phyloP scores from a whole-genome alignment of 768 basidiomycete genomes.

The Leccinum obscurum region DNA sequence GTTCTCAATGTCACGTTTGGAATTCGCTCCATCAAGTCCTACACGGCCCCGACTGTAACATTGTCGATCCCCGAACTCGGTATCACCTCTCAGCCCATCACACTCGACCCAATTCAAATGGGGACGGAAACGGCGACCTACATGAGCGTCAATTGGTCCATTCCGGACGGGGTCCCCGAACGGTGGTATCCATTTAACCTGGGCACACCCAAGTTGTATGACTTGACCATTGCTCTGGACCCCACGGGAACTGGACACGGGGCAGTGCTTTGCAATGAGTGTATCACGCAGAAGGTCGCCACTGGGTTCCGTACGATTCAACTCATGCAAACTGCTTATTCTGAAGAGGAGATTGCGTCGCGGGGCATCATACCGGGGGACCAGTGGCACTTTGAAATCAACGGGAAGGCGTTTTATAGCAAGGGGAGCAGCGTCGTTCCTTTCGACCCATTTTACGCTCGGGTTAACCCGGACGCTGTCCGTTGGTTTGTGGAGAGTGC shows the following conservation, averaged over 20 bases:
- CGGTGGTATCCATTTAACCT: no score
- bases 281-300: constrained; percentile 41
- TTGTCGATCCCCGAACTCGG: no score
- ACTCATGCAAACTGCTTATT: constrained; percentile 49
- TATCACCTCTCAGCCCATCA: no score
- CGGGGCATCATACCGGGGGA: constrained; percentile 59
- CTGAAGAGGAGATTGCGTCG: constrained; percentile 41
- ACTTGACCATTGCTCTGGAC: constrained; percentile 4
- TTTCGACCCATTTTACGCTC: constrained; percentile 39
- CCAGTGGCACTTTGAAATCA: constrained; percentile 61
- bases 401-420: constrained; percentile 56
- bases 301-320: constrained; percentile 63
- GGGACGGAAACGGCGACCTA: no score
- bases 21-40: no score
- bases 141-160: no score
- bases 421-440: constrained; percentile 58
- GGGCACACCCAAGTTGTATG: no score
- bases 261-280: constrained; percentile 12
- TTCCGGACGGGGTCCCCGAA: no score
- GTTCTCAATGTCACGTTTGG: no score
- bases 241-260: constrained; percentile 1
- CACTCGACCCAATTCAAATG: no score
- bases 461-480: constrained; percentile 49
- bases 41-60: no score
- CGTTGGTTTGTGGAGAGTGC: constrained; percentile 59